A percentile compares a stretch with the other conserved stretches of the same genome.
Conservation (phyloP, 2,329 filamentous ascomycete genomes). For the Botryotinia calthae region DNA sequence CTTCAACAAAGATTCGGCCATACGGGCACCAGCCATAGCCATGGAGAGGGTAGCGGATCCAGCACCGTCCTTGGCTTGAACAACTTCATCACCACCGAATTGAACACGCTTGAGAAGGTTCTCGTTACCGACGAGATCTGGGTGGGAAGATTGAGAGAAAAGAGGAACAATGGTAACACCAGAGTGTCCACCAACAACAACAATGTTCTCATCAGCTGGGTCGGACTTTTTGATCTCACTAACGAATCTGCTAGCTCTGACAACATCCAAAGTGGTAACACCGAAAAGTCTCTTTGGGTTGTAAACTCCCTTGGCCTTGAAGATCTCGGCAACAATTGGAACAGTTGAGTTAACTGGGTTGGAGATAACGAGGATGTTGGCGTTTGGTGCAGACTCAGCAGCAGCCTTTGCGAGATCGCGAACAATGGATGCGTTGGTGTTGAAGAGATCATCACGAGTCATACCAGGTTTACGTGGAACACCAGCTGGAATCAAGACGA, state of each 20-base stretch:
- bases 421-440: constrained; percentile 98
- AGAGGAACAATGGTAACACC: constrained; percentile 98
- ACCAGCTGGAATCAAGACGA: constrained; percentile 95
- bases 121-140: constrained; percentile 74
- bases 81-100: constrained; percentile 98
- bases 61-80: constrained; percentile 97
- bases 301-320: constrained; percentile 91
- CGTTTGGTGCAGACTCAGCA: constrained; percentile 86
- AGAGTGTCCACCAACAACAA: constrained; percentile 94
- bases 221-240: constrained; percentile 88
- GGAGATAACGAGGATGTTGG: constrained; percentile 94
- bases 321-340: constrained; percentile 92
- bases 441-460: constrained; percentile 99
- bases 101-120: constrained; percentile 84
- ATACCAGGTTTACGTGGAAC: constrained; percentile 99
- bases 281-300: constrained; percentile 95
- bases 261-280: constrained; percentile 97
- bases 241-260: constrained; percentile 96
- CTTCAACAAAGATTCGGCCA: constrained; percentile 87
- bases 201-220: constrained; percentile 89
- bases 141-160: constrained; percentile 89
- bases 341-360: constrained; percentile 99
- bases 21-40: constrained; percentile 88
- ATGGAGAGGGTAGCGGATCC: constrained; percentile 97
- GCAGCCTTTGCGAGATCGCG: constrained; percentile 87